Percentiles rank a stretch among this genome's conserved stretches.
These are phyloP conservation scores for Boletellus sp. DNA, from an alignment of 768 basidiomycete genomes.

Conservation along the genomic window DNA sequence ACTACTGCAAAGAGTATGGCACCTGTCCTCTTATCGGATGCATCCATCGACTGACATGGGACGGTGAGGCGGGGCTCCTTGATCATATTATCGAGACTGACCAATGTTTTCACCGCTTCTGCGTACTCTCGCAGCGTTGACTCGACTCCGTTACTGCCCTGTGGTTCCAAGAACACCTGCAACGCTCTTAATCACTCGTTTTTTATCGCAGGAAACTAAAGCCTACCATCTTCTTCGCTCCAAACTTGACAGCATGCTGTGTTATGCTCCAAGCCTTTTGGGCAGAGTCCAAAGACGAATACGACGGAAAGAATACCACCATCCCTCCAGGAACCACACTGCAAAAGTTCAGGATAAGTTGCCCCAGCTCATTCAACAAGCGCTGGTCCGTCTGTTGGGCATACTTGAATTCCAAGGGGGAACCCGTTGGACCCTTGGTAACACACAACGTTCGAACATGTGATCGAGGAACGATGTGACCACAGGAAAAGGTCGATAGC, in stretches of 20 bases:
- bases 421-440: constrained; percentile 69
- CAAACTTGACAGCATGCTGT: constrained; percentile 60
- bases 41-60: constrained; percentile 15
- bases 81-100: constrained; percentile 5
- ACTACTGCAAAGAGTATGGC: constrained; percentile 92
- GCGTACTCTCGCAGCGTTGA: constrained; percentile 71
- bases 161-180: constrained; percentile 89
- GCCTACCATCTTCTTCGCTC: constrained; percentile 69
- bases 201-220: neutral
- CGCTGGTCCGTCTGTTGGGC: constrained; percentile 61
- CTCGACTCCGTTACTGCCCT: constrained; percentile 69
- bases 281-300: constrained; percentile 70
- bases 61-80: constrained; percentile 1
- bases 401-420: constrained; percentile 77
- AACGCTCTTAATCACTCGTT: neutral
- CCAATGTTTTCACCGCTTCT: constrained; percentile 36
- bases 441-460: constrained; percentile 78
- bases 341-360: constrained; percentile 75
- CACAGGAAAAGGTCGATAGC: constrained; percentile 83
- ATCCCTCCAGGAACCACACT: constrained; percentile 81
- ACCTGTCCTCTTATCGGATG: constrained; percentile 42
- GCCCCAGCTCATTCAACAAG: constrained; percentile 79
- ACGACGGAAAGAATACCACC: constrained; percentile 94
- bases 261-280: constrained; percentile 62
- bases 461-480: constrained; percentile 81